Base-by-base conservation (phyloP, 352 stramenopile genomes). In the Pelagophyceae sp. region DNA sequence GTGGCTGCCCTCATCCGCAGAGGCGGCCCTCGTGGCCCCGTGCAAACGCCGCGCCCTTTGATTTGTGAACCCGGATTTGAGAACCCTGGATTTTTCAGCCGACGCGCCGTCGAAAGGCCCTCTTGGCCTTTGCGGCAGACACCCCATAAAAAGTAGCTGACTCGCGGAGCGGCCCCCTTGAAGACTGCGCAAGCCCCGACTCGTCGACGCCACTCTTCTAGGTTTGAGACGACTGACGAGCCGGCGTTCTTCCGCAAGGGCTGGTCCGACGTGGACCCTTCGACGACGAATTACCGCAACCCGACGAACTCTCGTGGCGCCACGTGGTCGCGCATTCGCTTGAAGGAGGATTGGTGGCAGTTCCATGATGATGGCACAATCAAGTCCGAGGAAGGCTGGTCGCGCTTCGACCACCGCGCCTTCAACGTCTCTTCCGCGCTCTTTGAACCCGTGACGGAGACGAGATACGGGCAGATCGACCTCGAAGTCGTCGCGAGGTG, bases 321-420 rank as follows among this genome's bases (percentile, higher is more conserved):
- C 15, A 74, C 33, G 15, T 74, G 67, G 67, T 74, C 67, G 15
- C 67, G 67, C 15, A 74, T 74, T 31, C 67, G 38, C 67, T 29
- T 58, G 1, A 50, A 58, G 35, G 6, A 6, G 5, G 67, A 74
- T 37, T 74, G 67, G 67, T 74, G 67, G 67, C 67, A 74, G 67
- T 74, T 74, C 37, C 35, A 74, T 2, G 67, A 74, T 19, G 23
- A 37, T 23, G 38, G 35, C 5, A 2, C 23, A 0, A 33, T 74
- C 35, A 74, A 74, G 67, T 35, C 5, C 15, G 67, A 74, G 35
- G 67, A 74, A 37, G 67, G 67, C 38, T 74, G 5, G 5, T 33
- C 20, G 35, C 67, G 67, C 20, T 74, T 74, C n/a, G 67, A 74
- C 29, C 38, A 74, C 38, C 31, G 33, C 35, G 33, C 15, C 38